Evolutionary conservation across 345 rosid genomes (phyloP).

Genomic region (Sonneratia caseolaris): DNA sequence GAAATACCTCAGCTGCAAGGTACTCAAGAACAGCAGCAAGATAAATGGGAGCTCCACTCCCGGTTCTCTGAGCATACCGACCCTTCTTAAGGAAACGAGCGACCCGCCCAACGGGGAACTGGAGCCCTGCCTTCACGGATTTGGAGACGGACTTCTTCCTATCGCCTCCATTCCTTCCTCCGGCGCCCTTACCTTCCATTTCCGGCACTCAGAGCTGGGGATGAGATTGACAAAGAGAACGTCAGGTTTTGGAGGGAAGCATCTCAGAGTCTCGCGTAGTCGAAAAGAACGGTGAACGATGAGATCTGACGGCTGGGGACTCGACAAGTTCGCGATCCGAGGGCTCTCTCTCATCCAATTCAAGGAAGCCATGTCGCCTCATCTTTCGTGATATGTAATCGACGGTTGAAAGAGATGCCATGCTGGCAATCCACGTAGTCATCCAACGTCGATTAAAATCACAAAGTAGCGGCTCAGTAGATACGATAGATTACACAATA

Average conservation of each 20-base stretch:
- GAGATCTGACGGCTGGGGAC: background rate
- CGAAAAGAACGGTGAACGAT: background rate
- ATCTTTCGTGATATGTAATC: background rate
- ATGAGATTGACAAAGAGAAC: no score
- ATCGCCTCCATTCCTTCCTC: conserved; percentile 52
- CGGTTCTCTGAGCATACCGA: conserved; percentile 50
- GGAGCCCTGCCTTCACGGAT: conserved; percentile 62
- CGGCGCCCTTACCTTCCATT: conserved; percentile 56
- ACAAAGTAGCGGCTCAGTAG: no score
- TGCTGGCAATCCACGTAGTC: conserved; percentile 14
- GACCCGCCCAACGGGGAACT: conserved; percentile 72
- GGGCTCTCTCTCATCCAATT: background rate
- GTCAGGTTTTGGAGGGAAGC: conserved; percentile 1
- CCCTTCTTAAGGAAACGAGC: conserved; percentile 67
- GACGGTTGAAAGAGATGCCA: conserved; percentile 7
- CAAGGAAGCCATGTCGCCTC: background rate
- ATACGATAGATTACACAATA: no score
- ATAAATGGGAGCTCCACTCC: conserved; percentile 62
- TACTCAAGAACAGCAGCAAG: conserved; percentile 78
- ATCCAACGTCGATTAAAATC: background rate
- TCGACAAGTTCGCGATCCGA: conserved; percentile 21
- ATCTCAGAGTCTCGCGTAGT: no score
- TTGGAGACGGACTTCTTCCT: conserved; percentile 53
- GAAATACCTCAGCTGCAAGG: conserved; percentile 63
- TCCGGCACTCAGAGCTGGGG: background rate